Conservation (phyloP, 2,329 filamentous ascomycete species). For the Diplodia sapinea region DNA sequence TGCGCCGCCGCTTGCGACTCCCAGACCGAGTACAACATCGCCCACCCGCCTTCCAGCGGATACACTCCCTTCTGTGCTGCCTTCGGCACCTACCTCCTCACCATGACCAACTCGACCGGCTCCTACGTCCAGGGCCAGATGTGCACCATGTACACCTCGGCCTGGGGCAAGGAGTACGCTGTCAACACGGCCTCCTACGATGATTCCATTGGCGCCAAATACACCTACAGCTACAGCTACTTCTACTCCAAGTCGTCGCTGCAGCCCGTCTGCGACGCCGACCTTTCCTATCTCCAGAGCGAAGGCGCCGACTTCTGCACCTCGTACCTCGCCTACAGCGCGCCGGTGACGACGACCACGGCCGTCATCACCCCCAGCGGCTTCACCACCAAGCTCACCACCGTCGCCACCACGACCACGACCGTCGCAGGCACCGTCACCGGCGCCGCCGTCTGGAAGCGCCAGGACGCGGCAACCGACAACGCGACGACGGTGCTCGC, state of each 20-base stretch:
- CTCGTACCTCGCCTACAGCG: conserved; percentile 3
- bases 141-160: conserved; percentile 25
- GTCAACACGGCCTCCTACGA: conserved; percentile 1
- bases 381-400: neutral
- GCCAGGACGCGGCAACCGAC: neutral
- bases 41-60: conserved; percentile 11
- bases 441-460: conserved; percentile 7
- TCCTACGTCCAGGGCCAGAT: conserved; percentile 37
- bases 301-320: conserved; percentile 9
- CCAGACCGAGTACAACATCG: conserved; percentile 22
- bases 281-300: neutral
- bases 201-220: neutral
- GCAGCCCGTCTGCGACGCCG: conserved; percentile 4
- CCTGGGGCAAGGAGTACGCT: conserved; percentile 3
- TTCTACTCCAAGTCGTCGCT: conserved; percentile 5
- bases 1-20: conserved; percentile 40
- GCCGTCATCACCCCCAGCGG: neutral
- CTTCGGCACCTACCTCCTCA: conserved; percentile 43
- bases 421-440: neutral
- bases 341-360: neutral
- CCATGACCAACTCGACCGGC: conserved; percentile 35
- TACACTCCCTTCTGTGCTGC: conserved; percentile 38
- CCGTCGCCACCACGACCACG: neutral
- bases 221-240: conserved; percentile 20
- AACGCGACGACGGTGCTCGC: neutral